Conservation (phyloP, 2,329 filamentous ascomycete genomes). For the Cladophialophora bantiana region DNA sequence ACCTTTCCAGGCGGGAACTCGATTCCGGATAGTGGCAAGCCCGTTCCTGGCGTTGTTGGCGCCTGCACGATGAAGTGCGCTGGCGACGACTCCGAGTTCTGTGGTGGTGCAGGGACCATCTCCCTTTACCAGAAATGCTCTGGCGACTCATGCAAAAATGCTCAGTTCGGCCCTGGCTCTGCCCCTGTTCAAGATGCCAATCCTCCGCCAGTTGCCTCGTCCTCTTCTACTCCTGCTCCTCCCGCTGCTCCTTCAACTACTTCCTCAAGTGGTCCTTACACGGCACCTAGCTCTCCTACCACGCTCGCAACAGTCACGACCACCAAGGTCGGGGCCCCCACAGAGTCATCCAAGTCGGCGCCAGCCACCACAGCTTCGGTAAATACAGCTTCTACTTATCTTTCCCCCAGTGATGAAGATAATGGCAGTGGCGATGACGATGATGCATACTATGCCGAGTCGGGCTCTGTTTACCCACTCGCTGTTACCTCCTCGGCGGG, state of each 20-base stretch:
- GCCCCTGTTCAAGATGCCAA: conserved; percentile 18
- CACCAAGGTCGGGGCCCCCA: conserved; percentile 13
- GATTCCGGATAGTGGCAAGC: conserved; percentile 36
- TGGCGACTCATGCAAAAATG: conserved; percentile 36
- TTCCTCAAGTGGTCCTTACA: conserved; percentile 12
- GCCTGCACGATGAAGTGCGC: conserved; percentile 42
- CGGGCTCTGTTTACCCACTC: conserved; percentile 18
- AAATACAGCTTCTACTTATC: conserved; percentile 26
- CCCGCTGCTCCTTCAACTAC: conserved; percentile 12
- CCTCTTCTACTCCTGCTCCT: conserved; percentile 13
- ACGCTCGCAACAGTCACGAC: conserved; percentile 29
- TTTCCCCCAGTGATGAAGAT: conserved; percentile 15
- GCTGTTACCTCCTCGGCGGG: conserved; percentile 11
- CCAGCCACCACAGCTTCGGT: conserved; percentile 26
- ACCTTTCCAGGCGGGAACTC: conserved; percentile 33
- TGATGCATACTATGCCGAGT: conserved; percentile 1
- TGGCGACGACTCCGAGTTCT: conserved; percentile 41
- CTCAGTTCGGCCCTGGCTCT: conserved; percentile 22
- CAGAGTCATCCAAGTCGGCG: conserved; percentile 7
- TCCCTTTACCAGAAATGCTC: conserved; percentile 43
- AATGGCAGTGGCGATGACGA: conserved; percentile 4
- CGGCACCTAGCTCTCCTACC: conserved; percentile 19
- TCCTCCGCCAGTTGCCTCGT: conserved; percentile 14
- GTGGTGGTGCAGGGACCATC: conserved; percentile 39
- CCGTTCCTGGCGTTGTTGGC: conserved; percentile 41